phyloP scores from a whole-genome alignment of 148 eudicot genomes.

The Gaultheria prostrata region DNA sequence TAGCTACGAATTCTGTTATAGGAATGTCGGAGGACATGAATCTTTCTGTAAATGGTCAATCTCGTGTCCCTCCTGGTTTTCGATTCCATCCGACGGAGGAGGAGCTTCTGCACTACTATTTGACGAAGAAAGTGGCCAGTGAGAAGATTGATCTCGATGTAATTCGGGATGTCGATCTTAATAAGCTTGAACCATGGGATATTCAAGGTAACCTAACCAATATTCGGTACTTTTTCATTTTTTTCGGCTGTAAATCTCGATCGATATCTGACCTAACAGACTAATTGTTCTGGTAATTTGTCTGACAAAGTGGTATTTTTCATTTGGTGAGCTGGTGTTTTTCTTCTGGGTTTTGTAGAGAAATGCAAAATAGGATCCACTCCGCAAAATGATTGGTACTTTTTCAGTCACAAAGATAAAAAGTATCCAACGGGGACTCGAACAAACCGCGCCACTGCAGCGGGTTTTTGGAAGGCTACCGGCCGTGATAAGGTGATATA shows the following conservation, averaged over 20 bases:
- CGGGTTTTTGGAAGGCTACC: constrained; percentile 27
- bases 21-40: constrained; percentile 19
- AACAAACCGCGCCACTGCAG: constrained; percentile 24
- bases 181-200: constrained; percentile 98
- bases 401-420: constrained; percentile 37
- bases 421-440: constrained; percentile 31
- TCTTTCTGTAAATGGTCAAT: constrained; percentile 38
- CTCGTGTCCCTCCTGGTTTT: constrained; percentile 87
- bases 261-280: not conserved
- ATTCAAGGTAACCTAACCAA: constrained; percentile 59
- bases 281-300: not conserved
- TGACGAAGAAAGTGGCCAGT: constrained; percentile 80
- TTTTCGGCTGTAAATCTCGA: not conserved
- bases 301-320: not conserved
- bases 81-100: constrained; percentile 96
- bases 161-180: constrained; percentile 91
- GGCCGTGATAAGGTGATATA: constrained; percentile 25
- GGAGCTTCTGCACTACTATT: constrained; percentile 80
- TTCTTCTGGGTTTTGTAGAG: not conserved
- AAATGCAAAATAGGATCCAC: constrained; percentile 30
- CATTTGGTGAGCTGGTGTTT: no score
- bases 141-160: constrained; percentile 92
- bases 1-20: not conserved
- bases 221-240: no score
- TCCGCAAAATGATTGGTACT: constrained; percentile 35